Evolutionary conservation across 306 rosid genomes (phyloP).

Genomic region (Fragaria iinumae): DNA sequence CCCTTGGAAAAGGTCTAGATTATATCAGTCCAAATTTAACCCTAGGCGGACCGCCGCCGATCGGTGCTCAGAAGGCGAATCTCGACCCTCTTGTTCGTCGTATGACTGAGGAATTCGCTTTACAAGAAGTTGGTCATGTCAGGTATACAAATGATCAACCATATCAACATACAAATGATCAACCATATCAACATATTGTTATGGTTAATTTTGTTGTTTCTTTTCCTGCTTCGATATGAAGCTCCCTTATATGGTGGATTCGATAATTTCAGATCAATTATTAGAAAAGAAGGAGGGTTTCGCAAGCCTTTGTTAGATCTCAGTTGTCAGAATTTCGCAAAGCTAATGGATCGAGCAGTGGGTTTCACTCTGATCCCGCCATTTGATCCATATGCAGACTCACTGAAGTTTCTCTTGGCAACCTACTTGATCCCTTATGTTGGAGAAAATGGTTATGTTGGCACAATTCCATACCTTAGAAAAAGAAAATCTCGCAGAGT

Average conservation of each 20-base stretch:
- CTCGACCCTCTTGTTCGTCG: constrained; percentile 17
- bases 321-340: constrained; percentile 19
- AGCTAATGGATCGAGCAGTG: constrained; percentile 14
- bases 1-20: constrained; percentile 27
- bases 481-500: background rate
- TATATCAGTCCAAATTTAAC: background rate
- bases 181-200: background rate
- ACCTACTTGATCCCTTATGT: constrained; percentile 23
- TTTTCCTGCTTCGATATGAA: background rate
- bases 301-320: constrained; percentile 24
- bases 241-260: background rate
- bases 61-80: constrained; percentile 28
- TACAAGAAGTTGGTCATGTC: constrained; percentile 32
- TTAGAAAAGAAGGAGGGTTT: constrained; percentile 20
- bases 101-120: constrained; percentile 25
- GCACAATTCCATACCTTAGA: constrained; percentile 19
- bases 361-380: constrained; percentile 24
- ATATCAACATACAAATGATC: background rate
- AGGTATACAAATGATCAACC: constrained; percentile 9
- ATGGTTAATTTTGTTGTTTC: background rate
- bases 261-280: constrained; percentile 18
- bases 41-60: constrained; percentile 23
- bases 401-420: constrained; percentile 22
- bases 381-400: constrained; percentile 25
- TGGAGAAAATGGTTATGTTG: constrained; percentile 29